Percentiles rank a stretch among this genome's conserved stretches.
These are phyloP conservation scores for Ottelia alismoides DNA, from an alignment of 106 monocot genomes.

Conservation along the genomic window DNA sequence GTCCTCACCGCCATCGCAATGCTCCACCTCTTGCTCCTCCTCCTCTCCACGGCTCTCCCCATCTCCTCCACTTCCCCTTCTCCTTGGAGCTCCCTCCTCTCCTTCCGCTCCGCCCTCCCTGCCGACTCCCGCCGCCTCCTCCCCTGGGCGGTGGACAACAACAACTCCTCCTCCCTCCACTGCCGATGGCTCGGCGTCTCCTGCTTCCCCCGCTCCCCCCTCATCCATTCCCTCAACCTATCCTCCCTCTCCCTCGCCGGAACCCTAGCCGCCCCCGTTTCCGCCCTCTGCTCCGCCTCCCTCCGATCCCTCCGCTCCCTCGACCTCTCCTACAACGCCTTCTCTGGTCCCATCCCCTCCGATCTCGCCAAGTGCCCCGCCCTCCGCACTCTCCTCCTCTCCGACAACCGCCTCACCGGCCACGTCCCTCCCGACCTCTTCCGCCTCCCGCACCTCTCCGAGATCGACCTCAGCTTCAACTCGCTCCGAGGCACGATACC, in stretches of 20 bases:
- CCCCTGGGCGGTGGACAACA: slow-evolving; percentile 17
- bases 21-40: background rate
- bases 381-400: slow-evolving; percentile 54
- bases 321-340: slow-evolving; percentile 57
- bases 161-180: slow-evolving; percentile 7
- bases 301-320: slow-evolving; percentile 30
- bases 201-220: slow-evolving; percentile 17
- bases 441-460: slow-evolving; percentile 41
- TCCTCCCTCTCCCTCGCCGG: slow-evolving; percentile 3
- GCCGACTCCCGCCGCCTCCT: slow-evolving; percentile 21
- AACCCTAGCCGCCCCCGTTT: background rate
- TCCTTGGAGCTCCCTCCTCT: slow-evolving; percentile 12
- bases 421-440: slow-evolving; percentile 58
- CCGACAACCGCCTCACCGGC: slow-evolving; percentile 40
- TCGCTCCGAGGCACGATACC: slow-evolving; percentile 43
- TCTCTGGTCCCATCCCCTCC: slow-evolving; percentile 39
- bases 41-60: background rate
- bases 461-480: slow-evolving; percentile 74
- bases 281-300: slow-evolving; percentile 18
- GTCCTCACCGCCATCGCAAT: background rate
- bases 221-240: slow-evolving; percentile 34
- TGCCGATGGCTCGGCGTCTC: slow-evolving; percentile 39
- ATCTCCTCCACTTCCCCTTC: background rate
- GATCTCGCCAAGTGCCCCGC: slow-evolving; percentile 45
- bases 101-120: slow-evolving; percentile 28